Evolutionary conservation across 345 rosid genomes (phyloP).

Genomic region (Syzygium aqueum): DNA sequence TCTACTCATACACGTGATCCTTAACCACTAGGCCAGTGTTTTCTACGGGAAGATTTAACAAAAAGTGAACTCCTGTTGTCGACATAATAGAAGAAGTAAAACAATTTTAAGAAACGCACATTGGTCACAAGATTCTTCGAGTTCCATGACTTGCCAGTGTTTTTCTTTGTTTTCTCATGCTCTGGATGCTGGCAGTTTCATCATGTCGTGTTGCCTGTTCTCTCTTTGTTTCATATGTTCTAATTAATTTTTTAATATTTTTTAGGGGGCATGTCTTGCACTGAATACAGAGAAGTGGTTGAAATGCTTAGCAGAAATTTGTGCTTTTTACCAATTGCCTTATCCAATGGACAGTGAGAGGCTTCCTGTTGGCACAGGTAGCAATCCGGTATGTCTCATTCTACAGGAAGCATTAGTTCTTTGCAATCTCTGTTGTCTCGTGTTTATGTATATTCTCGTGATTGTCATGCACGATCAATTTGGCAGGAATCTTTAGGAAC

Average conservation of each 20-base stretch:
- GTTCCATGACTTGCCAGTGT: not conserved
- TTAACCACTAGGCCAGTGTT: not conserved
- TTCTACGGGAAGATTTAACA: not conserved
- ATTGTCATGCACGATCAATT: not conserved
- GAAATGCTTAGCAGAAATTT: slow-evolving; percentile 55
- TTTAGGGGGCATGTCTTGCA: slow-evolving; percentile 87
- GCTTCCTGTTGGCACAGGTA: slow-evolving; percentile 92
- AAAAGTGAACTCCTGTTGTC: not conserved
- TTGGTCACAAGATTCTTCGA: not conserved
- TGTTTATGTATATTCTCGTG: not conserved
- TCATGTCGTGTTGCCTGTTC: not conserved
- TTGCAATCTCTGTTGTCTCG: not conserved
- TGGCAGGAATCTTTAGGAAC: not conserved
- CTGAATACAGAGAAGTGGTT: slow-evolving; percentile 88
- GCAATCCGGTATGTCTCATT: slow-evolving; percentile 75
- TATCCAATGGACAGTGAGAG: slow-evolving; percentile 52
- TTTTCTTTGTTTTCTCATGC: not conserved
- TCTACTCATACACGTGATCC: not conserved
- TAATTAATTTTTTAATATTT: slow-evolving; percentile 2
- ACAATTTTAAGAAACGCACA: not conserved
- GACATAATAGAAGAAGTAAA: not conserved
- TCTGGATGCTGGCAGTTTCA: not conserved
- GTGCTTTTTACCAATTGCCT: slow-evolving; percentile 63
- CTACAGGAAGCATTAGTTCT: not conserved
- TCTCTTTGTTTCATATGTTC: not conserved